These are phyloP conservation scores for Trypanosoma lewisi DNA, from an alignment of 208 protist species.

Conservation along the genomic window DNA sequence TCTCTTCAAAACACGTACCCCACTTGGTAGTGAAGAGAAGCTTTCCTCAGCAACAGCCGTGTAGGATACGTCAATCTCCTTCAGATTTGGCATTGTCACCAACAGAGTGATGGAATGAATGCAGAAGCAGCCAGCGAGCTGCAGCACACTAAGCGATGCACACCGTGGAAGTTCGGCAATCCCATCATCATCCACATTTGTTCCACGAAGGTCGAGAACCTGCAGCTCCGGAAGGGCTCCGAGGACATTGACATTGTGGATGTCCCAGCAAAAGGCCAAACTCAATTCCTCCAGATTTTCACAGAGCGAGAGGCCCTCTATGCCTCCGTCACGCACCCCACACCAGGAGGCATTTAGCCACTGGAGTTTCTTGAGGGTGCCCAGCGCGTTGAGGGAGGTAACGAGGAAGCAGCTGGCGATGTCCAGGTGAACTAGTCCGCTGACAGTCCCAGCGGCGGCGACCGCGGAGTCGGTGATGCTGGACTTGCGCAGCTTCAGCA, in stretches of 20 bases:
- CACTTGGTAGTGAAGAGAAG: constrained; percentile 24
- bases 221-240: constrained; percentile 32
- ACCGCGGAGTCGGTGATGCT: constrained; percentile 32
- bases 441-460: constrained; percentile 5
- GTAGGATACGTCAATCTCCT: constrained; percentile 37
- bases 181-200: constrained; percentile 41
- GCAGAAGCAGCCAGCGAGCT: constrained; percentile 40
- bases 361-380: constrained; percentile 21
- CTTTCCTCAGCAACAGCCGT: constrained; percentile 30
- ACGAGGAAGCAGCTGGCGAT: constrained; percentile 38
- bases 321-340: constrained; percentile 9
- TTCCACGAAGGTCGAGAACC: constrained; percentile 42
- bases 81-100: constrained; percentile 30
- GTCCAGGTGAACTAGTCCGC: constrained; percentile 22
- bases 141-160: constrained; percentile 35
- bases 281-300: constrained; percentile 32
- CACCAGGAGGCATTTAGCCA: constrained; percentile 26
- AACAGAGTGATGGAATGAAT: constrained; percentile 33
- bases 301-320: constrained; percentile 17
- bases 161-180: constrained; percentile 41
- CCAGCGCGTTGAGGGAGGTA: constrained; percentile 27
- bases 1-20: constrained; percentile 25
- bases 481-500: constrained; percentile 30
- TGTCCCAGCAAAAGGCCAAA: constrained; percentile 32
- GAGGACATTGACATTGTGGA: constrained; percentile 32